A percentile compares a stretch with the other conserved stretches of the same genome.
Conservation (phyloP, 495 filamentous ascomycete species). For the Chlorociboria aeruginascens region DNA sequence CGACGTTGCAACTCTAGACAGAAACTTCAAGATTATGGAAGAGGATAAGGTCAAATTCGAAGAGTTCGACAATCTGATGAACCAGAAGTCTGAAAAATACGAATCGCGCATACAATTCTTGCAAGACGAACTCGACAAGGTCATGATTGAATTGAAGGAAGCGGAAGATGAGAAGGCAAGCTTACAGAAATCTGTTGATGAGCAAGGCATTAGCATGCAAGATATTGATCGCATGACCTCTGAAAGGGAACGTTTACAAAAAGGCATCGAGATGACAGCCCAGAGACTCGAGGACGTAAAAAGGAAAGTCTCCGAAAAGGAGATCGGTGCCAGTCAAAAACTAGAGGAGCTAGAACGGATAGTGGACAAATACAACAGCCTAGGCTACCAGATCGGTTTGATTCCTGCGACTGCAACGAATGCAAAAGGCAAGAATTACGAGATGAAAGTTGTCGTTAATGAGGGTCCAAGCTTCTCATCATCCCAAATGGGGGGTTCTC, state of each 20-base stretch:
- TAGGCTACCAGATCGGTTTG: conserved; percentile 85
- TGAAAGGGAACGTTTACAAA: conserved; percentile 83
- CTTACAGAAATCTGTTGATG: conserved; percentile 76
- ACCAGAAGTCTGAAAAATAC: conserved; percentile 73
- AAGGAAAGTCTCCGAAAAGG: conserved; percentile 67
- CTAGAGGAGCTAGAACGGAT: conserved; percentile 82
- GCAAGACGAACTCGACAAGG: conserved; percentile 67
- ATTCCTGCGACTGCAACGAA: conserved; percentile 76
- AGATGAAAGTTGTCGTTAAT: conserved; percentile 60
- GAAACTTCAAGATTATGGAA: conserved; percentile 76
- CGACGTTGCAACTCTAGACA: conserved; percentile 70
- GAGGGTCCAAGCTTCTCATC: conserved; percentile 61
- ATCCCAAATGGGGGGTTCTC: conserved; percentile 53
- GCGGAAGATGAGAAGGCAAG: conserved; percentile 68
- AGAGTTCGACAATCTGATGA: conserved; percentile 71
- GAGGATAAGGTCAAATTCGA: conserved; percentile 88
- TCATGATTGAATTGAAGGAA: conserved; percentile 61
- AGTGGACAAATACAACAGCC: conserved; percentile 80
- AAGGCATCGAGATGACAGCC: conserved; percentile 62
- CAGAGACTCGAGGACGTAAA: conserved; percentile 71
- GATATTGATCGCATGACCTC: conserved; percentile 98
- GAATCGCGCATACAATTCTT: conserved; percentile 62
- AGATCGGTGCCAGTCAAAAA: conserved; percentile 65
- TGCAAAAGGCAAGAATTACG: conserved; percentile 72
- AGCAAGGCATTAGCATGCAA: conserved; percentile 84